A percentile compares a stretch with the other conserved stretches of the same genome.
Evolutionary conservation across 2,329 filamentous ascomycete genomes (phyloP).

Genomic region (Trichoderma pleuroti): DNA sequence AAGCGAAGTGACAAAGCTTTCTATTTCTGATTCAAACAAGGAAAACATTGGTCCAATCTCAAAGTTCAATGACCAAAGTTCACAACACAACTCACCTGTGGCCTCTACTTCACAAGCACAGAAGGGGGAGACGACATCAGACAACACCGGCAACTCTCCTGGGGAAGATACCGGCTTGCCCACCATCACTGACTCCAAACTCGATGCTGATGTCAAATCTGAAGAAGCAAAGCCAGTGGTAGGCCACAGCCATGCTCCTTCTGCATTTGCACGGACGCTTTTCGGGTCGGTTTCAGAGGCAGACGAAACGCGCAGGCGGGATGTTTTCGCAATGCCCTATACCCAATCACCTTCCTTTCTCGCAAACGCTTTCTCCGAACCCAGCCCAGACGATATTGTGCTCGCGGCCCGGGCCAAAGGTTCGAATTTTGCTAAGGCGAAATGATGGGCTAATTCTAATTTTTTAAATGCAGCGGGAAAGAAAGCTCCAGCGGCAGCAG

Average conservation of each 20-base stretch:
- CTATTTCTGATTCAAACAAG: constrained; percentile 30
- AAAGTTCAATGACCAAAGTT: background rate
- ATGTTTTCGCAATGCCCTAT: constrained; percentile 47
- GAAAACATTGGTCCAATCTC: constrained; percentile 26
- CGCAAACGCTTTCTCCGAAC: constrained; percentile 69
- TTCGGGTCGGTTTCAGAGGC: constrained; percentile 41
- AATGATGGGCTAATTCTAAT: constrained; percentile 53
- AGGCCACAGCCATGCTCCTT: constrained; percentile 38
- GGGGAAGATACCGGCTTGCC: background rate
- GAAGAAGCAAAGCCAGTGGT: constrained; percentile 20
- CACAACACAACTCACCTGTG: background rate
- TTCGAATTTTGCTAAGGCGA: constrained; percentile 59
- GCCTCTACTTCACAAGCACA: background rate
- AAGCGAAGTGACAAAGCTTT: constrained; percentile 31
- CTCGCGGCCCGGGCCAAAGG: constrained; percentile 84
- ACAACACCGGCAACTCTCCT: background rate
- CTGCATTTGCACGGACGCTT: constrained; percentile 54
- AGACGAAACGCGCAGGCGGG: constrained; percentile 29
- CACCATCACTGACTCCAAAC: background rate
- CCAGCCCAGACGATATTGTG: constrained; percentile 89
- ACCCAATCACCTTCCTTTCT: constrained; percentile 47
- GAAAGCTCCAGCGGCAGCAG: constrained; percentile 40
- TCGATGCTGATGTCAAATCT: background rate
- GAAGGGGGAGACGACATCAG: background rate
- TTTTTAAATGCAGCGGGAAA: constrained; percentile 48